Percentiles rank a stretch among this genome's conserved stretches.
Conservation (phyloP, 805 yeast species). For the Candida mattraensis region DNA sequence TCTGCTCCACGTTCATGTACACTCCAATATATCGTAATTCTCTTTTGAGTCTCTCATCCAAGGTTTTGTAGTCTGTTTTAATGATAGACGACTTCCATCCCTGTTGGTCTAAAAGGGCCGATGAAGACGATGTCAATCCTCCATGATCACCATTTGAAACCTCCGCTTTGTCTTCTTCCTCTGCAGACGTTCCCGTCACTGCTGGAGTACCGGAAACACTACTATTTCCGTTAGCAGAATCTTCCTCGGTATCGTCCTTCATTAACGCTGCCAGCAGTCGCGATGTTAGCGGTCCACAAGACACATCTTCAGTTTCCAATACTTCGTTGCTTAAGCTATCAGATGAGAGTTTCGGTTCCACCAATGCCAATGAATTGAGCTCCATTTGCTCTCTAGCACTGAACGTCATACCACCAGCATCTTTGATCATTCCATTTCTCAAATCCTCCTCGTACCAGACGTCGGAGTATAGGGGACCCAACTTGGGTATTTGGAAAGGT, state of each 20-base stretch:
- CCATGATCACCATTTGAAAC: constrained; percentile 7
- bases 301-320: constrained; percentile 69
- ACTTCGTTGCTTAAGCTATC: constrained; percentile 57
- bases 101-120: constrained; percentile 39
- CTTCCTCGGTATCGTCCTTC: constrained; percentile 40
- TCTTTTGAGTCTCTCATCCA: constrained; percentile 85
- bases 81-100: constrained; percentile 47
- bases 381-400: constrained; percentile 24
- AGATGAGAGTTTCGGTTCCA: constrained; percentile 58
- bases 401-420: constrained; percentile 14
- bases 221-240: constrained; percentile 17
- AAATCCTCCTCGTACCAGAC: constrained; percentile 85
- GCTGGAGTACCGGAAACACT: constrained; percentile 24
- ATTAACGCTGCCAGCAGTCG: constrained; percentile 80
- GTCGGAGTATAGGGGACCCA: constrained; percentile 81
- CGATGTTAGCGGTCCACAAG: constrained; percentile 90
- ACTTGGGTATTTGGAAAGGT: constrained; percentile 79
- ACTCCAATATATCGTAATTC: constrained; percentile 91
- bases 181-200: constrained; percentile 13
- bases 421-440: constrained; percentile 29
- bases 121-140: constrained; percentile 25
- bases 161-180: constrained; percentile 7
- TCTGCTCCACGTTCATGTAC: constrained; percentile 59
- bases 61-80: constrained; percentile 67
- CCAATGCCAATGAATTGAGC: constrained; percentile 20